These are phyloP conservation scores for Cadophora sp. DNA, from an alignment of 2,329 filamentous ascomycete genomes.

Conservation along the genomic window DNA sequence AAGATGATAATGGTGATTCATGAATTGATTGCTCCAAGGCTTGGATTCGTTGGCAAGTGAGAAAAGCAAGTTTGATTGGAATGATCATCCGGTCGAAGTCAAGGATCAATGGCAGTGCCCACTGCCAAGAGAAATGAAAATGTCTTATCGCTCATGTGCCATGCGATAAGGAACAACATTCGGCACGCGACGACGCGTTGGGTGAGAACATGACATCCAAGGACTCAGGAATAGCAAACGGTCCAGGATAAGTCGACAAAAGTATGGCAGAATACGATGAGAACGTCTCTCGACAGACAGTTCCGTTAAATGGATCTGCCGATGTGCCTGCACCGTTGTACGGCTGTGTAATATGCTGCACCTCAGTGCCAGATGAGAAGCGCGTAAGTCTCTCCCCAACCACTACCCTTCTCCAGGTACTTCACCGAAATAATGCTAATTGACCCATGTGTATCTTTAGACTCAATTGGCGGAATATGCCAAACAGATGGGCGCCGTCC, in stretches of 20 bases:
- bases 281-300: slow-evolving; percentile 17
- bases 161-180: neutral
- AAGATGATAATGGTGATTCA: neutral
- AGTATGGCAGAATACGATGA: slow-evolving; percentile 27
- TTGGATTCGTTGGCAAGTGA: slow-evolving; percentile 3
- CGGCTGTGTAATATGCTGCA: slow-evolving; percentile 85
- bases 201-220: neutral
- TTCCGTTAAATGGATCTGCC: slow-evolving; percentile 31
- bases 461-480: slow-evolving; percentile 67
- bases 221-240: neutral
- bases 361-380: slow-evolving; percentile 79
- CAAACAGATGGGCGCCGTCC: slow-evolving; percentile 81
- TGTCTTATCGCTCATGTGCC: neutral
- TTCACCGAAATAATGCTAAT: slow-evolving; percentile 12
- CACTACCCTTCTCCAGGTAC: neutral
- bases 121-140: neutral
- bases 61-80: slow-evolving; percentile 6
- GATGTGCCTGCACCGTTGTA: slow-evolving; percentile 55
- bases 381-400: slow-evolving; percentile 61
- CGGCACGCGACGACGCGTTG: slow-evolving; percentile 5
- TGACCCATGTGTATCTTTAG: slow-evolving; percentile 40
- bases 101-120: neutral
- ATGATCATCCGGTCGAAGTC: neutral
- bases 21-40: slow-evolving; percentile 13
- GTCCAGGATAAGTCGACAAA: neutral